Percentiles rank a stretch among this genome's conserved stretches.
Conservation (phyloP, 225 moss, liverwort and hornwort genomes). For the Sphagnum contortum region DNA sequence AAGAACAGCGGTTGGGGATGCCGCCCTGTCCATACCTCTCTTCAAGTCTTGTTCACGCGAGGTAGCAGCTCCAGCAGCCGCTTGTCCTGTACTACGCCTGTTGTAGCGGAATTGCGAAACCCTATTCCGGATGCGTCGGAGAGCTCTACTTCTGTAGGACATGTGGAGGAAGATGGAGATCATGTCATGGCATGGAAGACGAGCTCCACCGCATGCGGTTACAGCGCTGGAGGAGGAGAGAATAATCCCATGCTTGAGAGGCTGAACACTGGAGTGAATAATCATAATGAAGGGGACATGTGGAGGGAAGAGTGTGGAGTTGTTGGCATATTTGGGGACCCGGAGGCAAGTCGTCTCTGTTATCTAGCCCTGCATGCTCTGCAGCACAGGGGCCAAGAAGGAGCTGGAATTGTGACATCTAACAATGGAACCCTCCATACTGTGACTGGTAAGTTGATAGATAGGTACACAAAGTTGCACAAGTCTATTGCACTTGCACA, state of each 20-base stretch:
- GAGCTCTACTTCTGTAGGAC: not conserved
- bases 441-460: constrained; percentile 39
- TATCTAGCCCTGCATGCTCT: constrained; percentile 81
- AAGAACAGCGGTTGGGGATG: no score
- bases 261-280: constrained; percentile 19
- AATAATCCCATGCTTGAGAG: constrained; percentile 58
- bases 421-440: constrained; percentile 56
- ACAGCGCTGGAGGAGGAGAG: not conserved
- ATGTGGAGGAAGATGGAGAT: constrained; percentile 6
- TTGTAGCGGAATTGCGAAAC: constrained; percentile 3
- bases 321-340: constrained; percentile 81
- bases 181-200: constrained; percentile 20
- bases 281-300: constrained; percentile 28
- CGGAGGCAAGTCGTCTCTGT: constrained; percentile 80
- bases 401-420: constrained; percentile 87
- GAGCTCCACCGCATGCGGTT: not conserved
- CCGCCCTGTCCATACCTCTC: no score
- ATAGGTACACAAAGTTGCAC: no score
- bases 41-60: no score
- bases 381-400: constrained; percentile 96
- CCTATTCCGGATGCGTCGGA: no score
- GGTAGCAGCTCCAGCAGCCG: no score
- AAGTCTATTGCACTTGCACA: no score
- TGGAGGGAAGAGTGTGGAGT: constrained; percentile 94
- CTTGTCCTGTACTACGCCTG: no score